Percentiles rank a stretch among this genome's conserved stretches.
Conservation (phyloP, 2,329 filamentous ascomycete species). For the Alternaria metachromatica region DNA sequence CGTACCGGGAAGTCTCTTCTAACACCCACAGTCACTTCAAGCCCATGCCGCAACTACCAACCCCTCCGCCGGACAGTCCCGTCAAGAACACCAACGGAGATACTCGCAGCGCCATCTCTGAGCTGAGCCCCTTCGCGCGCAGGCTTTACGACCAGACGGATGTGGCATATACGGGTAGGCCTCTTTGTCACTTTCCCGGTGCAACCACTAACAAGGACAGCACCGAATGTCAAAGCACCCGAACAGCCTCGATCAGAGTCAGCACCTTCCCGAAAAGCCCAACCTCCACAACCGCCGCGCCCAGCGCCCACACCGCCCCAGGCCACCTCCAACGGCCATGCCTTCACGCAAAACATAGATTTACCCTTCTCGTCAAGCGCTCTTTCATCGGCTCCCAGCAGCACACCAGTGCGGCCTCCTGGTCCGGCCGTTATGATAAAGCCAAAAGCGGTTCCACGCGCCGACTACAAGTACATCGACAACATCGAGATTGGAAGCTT, state of each 20-base stretch:
- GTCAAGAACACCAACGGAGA: slow-evolving; percentile 27
- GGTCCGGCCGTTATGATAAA: slow-evolving; percentile 59
- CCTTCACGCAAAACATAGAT: slow-evolving; percentile 21
- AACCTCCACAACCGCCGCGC: slow-evolving; percentile 17
- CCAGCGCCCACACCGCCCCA: slow-evolving; percentile 16
- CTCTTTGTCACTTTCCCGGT: background rate
- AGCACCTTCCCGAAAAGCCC: slow-evolving; percentile 15
- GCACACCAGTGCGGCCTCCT: slow-evolving; percentile 24
- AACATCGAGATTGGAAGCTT: slow-evolving; percentile 37
- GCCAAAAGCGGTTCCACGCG: slow-evolving; percentile 49
- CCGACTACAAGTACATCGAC: slow-evolving; percentile 51
- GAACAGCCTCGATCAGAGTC: slow-evolving; percentile 17
- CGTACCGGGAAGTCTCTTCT: slow-evolving; percentile 7
- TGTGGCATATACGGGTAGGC: slow-evolving; percentile 46
- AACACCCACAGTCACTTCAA: slow-evolving; percentile 41
- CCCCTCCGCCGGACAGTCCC: slow-evolving; percentile 40
- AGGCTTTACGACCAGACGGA: slow-evolving; percentile 58
- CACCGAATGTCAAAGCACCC: slow-evolving; percentile 15
- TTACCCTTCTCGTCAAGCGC: slow-evolving; percentile 22
- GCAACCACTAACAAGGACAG: slow-evolving; percentile 26
- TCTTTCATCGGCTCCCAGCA: slow-evolving; percentile 19
- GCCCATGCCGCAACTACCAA: slow-evolving; percentile 36
- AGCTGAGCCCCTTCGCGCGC: slow-evolving; percentile 61
- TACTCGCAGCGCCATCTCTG: slow-evolving; percentile 17
- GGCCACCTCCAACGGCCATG: slow-evolving; percentile 15